These are phyloP conservation scores for Xanthoparmelia taractica DNA, from an alignment of 495 filamentous ascomycete genomes.

Conservation along the genomic window DNA sequence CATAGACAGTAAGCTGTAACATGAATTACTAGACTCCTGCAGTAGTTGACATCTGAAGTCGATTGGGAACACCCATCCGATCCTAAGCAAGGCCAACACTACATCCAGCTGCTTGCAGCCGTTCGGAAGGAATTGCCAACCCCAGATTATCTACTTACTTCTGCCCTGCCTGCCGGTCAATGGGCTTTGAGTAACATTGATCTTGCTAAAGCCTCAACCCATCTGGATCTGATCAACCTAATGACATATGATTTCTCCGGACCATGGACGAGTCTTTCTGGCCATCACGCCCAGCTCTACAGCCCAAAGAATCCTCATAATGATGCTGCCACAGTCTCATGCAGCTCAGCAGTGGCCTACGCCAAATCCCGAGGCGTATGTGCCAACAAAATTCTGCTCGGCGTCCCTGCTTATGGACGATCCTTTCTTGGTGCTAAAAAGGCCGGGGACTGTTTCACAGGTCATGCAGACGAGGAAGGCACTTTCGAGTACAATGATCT, in stretches of 20 bases:
- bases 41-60: slow-evolving; percentile 43
- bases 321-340: slow-evolving; percentile 50
- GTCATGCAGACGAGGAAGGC: slow-evolving; percentile 66
- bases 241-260: slow-evolving; percentile 88
- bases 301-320: slow-evolving; percentile 43
- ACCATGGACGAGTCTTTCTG: slow-evolving; percentile 59
- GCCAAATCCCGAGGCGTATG: slow-evolving; percentile 60
- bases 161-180: slow-evolving; percentile 70
- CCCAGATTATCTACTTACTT: slow-evolving; percentile 67
- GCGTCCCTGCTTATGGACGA: slow-evolving; percentile 72
- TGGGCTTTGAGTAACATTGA: slow-evolving; percentile 72
- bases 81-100: slow-evolving; percentile 60
- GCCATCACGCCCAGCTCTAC: slow-evolving; percentile 76
- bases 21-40: not conserved
- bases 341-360: slow-evolving; percentile 58
- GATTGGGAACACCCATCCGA: slow-evolving; percentile 86
- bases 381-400: slow-evolving; percentile 65
- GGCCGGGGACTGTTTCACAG: slow-evolving; percentile 55
- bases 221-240: slow-evolving; percentile 74
- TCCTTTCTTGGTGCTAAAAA: slow-evolving; percentile 64
- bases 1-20: slow-evolving; percentile 58
- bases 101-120: slow-evolving; percentile 60
- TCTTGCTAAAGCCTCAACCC: slow-evolving; percentile 51
- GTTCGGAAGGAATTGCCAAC: slow-evolving; percentile 65
- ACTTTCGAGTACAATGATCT: slow-evolving; percentile 76